Conservation (phyloP, 2,329 filamentous ascomycete species). For the Stachybotrys elegans region DNA sequence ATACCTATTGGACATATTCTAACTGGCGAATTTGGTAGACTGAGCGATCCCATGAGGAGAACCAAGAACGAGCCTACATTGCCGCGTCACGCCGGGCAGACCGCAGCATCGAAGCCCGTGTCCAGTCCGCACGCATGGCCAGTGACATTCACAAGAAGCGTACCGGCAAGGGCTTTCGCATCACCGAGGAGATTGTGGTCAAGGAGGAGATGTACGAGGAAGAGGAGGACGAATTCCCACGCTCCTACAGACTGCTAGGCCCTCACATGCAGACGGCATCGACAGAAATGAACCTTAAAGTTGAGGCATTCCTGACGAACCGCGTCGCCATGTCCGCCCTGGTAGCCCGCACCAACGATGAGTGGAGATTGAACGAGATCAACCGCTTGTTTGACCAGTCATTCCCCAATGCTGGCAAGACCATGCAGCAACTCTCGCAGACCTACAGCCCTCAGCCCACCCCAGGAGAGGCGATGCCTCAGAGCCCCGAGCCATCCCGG, state of each 20-base stretch:
- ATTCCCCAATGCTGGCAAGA: constrained; percentile 33
- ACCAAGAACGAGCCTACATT: constrained; percentile 85
- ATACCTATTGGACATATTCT: constrained; percentile 3
- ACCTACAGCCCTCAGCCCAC: constrained; percentile 15
- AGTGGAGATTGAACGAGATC: constrained; percentile 40
- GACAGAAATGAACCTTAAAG: constrained; percentile 54
- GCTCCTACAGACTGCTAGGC: constrained; percentile 59
- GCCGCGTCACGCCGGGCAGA: constrained; percentile 85
- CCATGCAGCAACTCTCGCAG: constrained; percentile 18
- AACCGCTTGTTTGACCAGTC: constrained; percentile 41
- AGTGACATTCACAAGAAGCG: constrained; percentile 88
- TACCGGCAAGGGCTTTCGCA: constrained; percentile 75
- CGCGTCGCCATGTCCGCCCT: constrained; percentile 37
- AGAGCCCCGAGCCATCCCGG: constrained; percentile 13
- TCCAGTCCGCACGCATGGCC: constrained; percentile 81
- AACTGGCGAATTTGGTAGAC: constrained; percentile 49
- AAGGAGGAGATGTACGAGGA: constrained; percentile 97
- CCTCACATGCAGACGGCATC: constrained; percentile 57
- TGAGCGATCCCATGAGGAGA: constrained; percentile 73
- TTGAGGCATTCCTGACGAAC: constrained; percentile 44
- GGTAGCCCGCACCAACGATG: constrained; percentile 27
- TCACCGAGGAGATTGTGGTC: constrained; percentile 79
- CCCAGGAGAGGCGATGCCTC: constrained; percentile 6
- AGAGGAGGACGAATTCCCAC: constrained; percentile 75
- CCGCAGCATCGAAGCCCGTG: constrained; percentile 77